A percentile compares a stretch with the other conserved stretches of the same genome.
Conservation (phyloP, 73 alveolate species). For the Urostyla sp. region DNA sequence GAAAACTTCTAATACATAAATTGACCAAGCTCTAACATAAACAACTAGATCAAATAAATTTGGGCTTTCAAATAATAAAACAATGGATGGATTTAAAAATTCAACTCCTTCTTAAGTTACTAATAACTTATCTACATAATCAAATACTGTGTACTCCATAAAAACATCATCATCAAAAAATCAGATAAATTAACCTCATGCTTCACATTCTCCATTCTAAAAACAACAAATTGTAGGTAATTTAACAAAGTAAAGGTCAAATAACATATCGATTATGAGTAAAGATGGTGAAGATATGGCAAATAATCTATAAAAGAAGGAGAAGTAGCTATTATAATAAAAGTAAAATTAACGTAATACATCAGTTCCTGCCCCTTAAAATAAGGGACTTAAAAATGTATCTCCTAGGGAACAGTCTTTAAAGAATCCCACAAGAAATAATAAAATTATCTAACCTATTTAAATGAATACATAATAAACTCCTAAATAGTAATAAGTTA, state of each 20-base stretch:
- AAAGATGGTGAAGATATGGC: not conserved
- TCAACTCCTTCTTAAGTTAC: slow-evolving; percentile 1
- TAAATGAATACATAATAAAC: not conserved
- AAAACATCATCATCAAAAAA: slow-evolving; percentile 30
- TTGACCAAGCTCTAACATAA: not conserved
- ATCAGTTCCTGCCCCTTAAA: not conserved
- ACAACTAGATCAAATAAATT: slow-evolving; percentile 28
- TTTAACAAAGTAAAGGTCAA: not conserved
- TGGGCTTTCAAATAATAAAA: slow-evolving; percentile 5
- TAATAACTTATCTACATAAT: slow-evolving; percentile 3
- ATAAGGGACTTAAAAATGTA: too few relatives aligned
- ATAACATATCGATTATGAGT: not conserved
- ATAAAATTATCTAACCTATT: not conserved
- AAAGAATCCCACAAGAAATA: not conserved
- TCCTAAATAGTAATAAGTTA: not conserved
- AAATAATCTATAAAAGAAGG: not conserved
- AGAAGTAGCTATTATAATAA: not conserved
- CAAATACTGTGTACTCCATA: slow-evolving; percentile 30
- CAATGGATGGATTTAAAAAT: slow-evolving; percentile 21
- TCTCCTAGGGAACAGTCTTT: not conserved
- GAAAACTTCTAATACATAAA: not conserved
- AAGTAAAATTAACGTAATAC: not conserved
- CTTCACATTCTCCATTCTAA: slow-evolving; percentile 35
- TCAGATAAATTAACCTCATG: not conserved
- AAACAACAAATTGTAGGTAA: not conserved